phyloP scores from a whole-genome alignment of 345 rosid genomes.

The Arabis hirsuta region DNA sequence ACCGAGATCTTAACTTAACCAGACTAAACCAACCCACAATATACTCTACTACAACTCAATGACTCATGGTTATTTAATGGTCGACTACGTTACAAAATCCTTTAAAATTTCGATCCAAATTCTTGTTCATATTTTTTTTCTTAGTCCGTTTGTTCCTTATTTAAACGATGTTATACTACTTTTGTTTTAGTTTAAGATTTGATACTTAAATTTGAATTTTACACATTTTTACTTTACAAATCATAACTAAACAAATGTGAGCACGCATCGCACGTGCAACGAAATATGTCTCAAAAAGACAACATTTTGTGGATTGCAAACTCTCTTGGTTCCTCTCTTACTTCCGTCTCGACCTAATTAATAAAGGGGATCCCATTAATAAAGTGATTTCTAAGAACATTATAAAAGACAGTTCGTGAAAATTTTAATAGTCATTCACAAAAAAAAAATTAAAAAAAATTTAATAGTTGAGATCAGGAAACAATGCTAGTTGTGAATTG shows the following conservation, averaged over 20 bases:
- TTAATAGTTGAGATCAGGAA: constrained; percentile 9
- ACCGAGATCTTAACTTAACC: too few species aligned
- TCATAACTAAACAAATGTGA: neutral
- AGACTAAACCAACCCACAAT: too few species aligned
- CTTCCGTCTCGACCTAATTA: neutral
- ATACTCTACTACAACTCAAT: too few species aligned
- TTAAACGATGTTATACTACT: neutral
- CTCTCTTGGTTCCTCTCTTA: neutral
- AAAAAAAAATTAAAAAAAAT: neutral
- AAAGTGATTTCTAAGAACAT: neutral
- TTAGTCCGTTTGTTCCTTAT: neutral
- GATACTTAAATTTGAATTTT: neutral
- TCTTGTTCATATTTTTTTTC: neutral
- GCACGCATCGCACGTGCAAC: constrained; percentile 14
- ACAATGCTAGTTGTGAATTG: constrained; percentile 10
- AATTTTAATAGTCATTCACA: neutral
- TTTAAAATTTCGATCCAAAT: neutral
- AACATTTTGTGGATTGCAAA: neutral
- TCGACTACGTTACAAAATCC: neutral
- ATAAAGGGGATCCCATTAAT: too few species aligned
- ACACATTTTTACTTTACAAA: neutral
- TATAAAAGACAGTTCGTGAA: neutral
- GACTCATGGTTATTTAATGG: neutral
- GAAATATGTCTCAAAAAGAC: neutral
- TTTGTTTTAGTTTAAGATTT: neutral